phyloP scores from a whole-genome alignment of 2,329 filamentous ascomycete genomes.

The Coleophoma cylindrospora region DNA sequence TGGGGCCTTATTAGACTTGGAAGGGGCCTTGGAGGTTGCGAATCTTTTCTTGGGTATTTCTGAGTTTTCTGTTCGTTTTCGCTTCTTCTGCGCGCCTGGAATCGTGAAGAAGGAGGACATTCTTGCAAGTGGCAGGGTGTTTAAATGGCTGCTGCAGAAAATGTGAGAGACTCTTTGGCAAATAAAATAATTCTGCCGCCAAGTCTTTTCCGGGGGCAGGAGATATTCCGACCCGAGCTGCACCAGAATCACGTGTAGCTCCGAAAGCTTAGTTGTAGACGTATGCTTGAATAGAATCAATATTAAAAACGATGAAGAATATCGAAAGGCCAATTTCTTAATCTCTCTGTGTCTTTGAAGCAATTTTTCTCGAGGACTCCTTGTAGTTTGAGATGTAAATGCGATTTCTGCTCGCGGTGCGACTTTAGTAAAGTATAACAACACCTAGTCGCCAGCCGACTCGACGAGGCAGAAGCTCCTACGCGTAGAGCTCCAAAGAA shows the following conservation, averaged over 20 bases:
- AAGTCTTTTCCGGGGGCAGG: background rate
- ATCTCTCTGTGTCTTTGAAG: too few species aligned
- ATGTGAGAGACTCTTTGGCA: background rate
- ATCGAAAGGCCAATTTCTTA: too few species aligned
- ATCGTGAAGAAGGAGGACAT: conserved; percentile 98
- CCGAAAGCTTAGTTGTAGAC: background rate
- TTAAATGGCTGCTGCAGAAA: background rate
- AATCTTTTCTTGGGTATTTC: conserved; percentile 56
- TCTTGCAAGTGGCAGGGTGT: conserved; percentile 2
- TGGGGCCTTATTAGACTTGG: conserved; percentile 31
- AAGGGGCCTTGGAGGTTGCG: conserved; percentile 30
- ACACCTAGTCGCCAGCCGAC: background rate
- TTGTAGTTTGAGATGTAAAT: too few species aligned
- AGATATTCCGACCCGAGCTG: background rate
- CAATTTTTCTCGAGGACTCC: background rate
- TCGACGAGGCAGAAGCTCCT: conserved; percentile 23
- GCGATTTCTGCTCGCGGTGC: too few species aligned
- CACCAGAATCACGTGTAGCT: background rate
- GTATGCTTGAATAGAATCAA: too few species aligned
- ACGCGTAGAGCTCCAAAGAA: conserved; percentile 17
- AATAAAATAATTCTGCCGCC: conserved; percentile 2
- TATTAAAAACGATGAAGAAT: too few species aligned
- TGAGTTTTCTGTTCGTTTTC: conserved; percentile 63
- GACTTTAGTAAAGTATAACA: background rate
- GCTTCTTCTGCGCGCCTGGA: conserved; percentile 82